Percentiles rank a stretch among this genome's conserved stretches.
phyloP scores from a whole-genome alignment of 2,329 filamentous ascomycete genomes.

The Aspergillus felis region DNA sequence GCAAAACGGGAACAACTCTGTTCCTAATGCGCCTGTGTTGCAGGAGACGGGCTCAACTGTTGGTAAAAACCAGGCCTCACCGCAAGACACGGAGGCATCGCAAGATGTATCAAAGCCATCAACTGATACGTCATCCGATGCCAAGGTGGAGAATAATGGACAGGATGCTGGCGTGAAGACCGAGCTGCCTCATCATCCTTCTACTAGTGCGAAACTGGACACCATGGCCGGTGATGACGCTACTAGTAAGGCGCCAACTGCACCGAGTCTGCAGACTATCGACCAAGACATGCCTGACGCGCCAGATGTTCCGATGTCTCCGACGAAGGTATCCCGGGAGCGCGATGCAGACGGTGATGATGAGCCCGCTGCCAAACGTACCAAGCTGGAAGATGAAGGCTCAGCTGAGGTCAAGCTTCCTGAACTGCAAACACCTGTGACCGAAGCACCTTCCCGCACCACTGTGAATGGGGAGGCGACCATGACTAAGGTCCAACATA shows the following conservation, averaged over 20 bases:
- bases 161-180: conserved; percentile 23
- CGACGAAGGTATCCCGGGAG: conserved; percentile 64
- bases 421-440: conserved; percentile 37
- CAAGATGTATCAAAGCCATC: conserved; percentile 9
- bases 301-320: conserved; percentile 48
- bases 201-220: conserved; percentile 12
- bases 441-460: conserved; percentile 16
- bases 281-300: conserved; percentile 56
- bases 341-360: conserved; percentile 67
- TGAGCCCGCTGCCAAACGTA: conserved; percentile 72
- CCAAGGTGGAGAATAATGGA: conserved; percentile 15
- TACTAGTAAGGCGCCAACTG: conserved; percentile 13
- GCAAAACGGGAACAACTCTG: not conserved
- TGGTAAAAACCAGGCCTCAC: not conserved
- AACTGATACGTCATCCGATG: conserved; percentile 8
- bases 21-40: not conserved
- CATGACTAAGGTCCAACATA: conserved; percentile 43
- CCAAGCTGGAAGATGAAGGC: conserved; percentile 63
- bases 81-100: conserved; percentile 2
- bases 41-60: conserved; percentile 2
- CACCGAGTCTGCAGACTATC: conserved; percentile 18
- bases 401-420: conserved; percentile 44
- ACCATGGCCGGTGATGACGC: conserved; percentile 17
- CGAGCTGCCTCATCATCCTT: conserved; percentile 34
- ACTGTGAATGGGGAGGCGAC: conserved; percentile 15